Conservation (phyloP, 2,329 filamentous ascomycete species). For the Emericellopsis cladophorae region DNA sequence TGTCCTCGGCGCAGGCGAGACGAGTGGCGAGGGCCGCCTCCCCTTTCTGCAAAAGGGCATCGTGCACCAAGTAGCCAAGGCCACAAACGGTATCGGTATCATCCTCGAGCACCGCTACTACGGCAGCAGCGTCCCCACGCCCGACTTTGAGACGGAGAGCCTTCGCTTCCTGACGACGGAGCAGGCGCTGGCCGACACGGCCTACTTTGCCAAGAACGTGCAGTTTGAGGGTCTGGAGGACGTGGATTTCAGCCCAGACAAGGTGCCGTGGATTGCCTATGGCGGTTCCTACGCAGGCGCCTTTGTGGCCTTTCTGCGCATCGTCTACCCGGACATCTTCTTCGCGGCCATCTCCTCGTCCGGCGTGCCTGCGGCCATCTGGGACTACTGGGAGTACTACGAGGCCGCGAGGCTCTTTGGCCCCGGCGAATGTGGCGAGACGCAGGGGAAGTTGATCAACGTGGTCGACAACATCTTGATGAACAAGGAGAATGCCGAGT, state of each 20-base stretch:
- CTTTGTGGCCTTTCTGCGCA: constrained; percentile 64
- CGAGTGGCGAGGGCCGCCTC: constrained; percentile 46
- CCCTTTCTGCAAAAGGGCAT: constrained; percentile 69
- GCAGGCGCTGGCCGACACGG: constrained; percentile 69
- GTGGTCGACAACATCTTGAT: constrained; percentile 39
- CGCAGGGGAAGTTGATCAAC: constrained; percentile 44
- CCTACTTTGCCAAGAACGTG: constrained; percentile 66
- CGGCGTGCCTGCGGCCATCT: constrained; percentile 65
- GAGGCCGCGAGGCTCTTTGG: constrained; percentile 36
- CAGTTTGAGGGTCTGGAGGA: constrained; percentile 58
- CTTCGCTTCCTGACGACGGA: constrained; percentile 75
- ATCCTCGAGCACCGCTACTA: constrained; percentile 85
- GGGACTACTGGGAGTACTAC: constrained; percentile 58
- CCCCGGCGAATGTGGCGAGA: constrained; percentile 48
- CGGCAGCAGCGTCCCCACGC: constrained; percentile 58
- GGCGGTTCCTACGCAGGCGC: constrained; percentile 77
- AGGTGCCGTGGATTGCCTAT: constrained; percentile 64
- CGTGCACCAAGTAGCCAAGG: constrained; percentile 54
- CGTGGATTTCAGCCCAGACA: constrained; percentile 50
- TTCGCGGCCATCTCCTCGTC: constrained; percentile 72
- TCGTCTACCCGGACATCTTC: constrained; percentile 65
- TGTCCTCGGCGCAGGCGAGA: constrained; percentile 63
- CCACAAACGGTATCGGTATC: constrained; percentile 63
- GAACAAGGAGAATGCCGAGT: constrained; percentile 17
- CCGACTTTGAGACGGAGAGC: constrained; percentile 53